Evolutionary conservation across 2,329 filamentous ascomycete genomes (phyloP).

Genomic region (Botrytis fragariae): DNA sequence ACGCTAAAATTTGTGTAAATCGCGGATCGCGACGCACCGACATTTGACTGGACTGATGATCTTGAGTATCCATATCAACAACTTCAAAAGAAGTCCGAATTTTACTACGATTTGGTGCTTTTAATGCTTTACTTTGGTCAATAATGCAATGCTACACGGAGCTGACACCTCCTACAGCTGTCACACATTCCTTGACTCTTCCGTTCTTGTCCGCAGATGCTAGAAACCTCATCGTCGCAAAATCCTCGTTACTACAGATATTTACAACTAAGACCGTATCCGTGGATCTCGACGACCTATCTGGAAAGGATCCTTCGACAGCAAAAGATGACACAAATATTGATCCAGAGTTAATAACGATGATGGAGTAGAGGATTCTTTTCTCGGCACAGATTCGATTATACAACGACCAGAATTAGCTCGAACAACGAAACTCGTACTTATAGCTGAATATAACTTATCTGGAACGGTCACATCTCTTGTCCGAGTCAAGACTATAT

Average conservation of each 20-base stretch:
- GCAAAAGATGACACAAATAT: conserved; percentile 48
- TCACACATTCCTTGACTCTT: conserved; percentile 80
- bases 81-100: conserved; percentile 7
- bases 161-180: conserved; percentile 88
- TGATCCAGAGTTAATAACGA: conserved; percentile 54
- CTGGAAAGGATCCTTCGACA: conserved; percentile 31
- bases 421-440: conserved; percentile 72
- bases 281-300: conserved; percentile 50
- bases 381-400: conserved; percentile 61
- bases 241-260: conserved; percentile 88
- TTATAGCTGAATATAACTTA: conserved; percentile 80
- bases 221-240: conserved; percentile 86
- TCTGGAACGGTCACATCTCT: conserved; percentile 83
- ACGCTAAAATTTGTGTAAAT: conserved; percentile 17
- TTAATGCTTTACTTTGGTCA: conserved; percentile 17
- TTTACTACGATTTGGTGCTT: conserved; percentile 21
- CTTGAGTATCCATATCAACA: background rate
- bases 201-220: conserved; percentile 73
- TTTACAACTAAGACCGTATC: conserved; percentile 71
- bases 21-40: conserved; percentile 10
- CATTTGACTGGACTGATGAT: background rate
- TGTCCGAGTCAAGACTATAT: conserved; percentile 69
- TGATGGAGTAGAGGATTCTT: conserved; percentile 64
- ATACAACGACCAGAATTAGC: conserved; percentile 61
- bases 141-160: conserved; percentile 97